Base-by-base conservation (phyloP, 225 moss, liverwort and hornwort genomes). In the Rhytidiadelphus loreus region DNA sequence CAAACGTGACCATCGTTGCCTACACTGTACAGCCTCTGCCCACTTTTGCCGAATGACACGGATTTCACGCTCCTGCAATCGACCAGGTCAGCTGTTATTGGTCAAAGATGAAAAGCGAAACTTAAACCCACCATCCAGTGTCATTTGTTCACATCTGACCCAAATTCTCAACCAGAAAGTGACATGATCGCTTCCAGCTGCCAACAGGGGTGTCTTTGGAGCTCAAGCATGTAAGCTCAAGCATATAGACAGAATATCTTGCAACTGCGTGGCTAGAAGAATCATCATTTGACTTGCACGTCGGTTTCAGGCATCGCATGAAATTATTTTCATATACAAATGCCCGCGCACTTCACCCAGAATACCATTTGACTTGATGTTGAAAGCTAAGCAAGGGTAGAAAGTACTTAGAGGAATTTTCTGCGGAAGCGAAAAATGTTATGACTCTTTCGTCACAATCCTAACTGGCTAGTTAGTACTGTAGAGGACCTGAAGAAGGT, bases 1-100 rank as follows among this genome's bases (percentile, higher is more conserved):
- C 95, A 96, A 55, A 97, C 91, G 87, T 96, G 93, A 59, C 96
- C 96, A 94, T 97, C 99, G 56, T 89, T 92, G 88, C 97, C 97
- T 50, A 94, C 95, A 59, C 95, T 94, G 87, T 96, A 99, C 2
- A 99, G 81, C n/a, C 91, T 91, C 81, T 95, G 94, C 58, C 97
- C 96, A 68, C 87, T 92, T 87, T 91, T 96, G 26, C 92, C 93
- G 83, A 93, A 90, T 76, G 95, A 93, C 56, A 97, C 75, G 50
- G 97, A 93, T 85, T 88, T 96, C 81, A 97, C 96, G 70, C 96
- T 96, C 91, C 97, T 98, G 95, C 78, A 83, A 83, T 69, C 77
- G 43, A 87, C 62, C 37, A 89, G 41, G 55, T 52, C 69, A 86
- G 26, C 17, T 83, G 64, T 58, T 50, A 48, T 39, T 46, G 60